Conservation (phyloP, 1,139 yeast genomes). For the Candida sojae region DNA sequence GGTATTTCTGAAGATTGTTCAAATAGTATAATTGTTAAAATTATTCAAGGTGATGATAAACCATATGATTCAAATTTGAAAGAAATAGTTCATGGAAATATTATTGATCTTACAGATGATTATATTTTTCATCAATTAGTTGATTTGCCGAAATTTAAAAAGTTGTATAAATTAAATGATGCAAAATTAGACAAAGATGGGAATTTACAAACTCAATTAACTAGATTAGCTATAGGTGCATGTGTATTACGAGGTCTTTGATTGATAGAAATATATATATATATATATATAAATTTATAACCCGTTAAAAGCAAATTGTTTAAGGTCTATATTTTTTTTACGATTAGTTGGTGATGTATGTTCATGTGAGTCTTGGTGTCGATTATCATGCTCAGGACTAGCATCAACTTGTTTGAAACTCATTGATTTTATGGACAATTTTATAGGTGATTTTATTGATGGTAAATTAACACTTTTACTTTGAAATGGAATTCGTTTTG, state of each 20-base stretch:
- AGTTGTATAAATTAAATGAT: slow-evolving; percentile 41
- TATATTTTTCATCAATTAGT: slow-evolving; percentile 19
- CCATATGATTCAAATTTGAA: slow-evolving; percentile 6
- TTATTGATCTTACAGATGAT: slow-evolving; percentile 25
- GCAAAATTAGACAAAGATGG: slow-evolving; percentile 20
- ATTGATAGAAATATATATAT: background rate
- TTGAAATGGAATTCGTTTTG: slow-evolving; percentile 2
- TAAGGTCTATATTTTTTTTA: slow-evolving; percentile 10
- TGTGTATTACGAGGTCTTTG: slow-evolving; percentile 36
- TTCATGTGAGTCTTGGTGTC: background rate
- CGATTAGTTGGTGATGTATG: background rate
- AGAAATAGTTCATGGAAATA: slow-evolving; percentile 13
- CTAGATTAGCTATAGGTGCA: slow-evolving; percentile 41
- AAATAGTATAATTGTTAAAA: slow-evolving; percentile 34
- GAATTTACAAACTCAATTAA: slow-evolving; percentile 24
- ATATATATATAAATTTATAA: background rate
- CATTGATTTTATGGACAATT: background rate
- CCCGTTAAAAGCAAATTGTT: slow-evolving; percentile 15
- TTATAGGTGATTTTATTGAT: slow-evolving; percentile 1
- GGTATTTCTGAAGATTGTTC: slow-evolving; percentile 37
- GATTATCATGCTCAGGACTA: slow-evolving; percentile 9
- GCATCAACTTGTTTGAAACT: slow-evolving; percentile 1
- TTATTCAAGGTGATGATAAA: slow-evolving; percentile 17
- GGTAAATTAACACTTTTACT: slow-evolving; percentile 5
- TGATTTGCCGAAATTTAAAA: slow-evolving; percentile 35